Evolutionary conservation across 768 basidiomycete species (phyloP), one percentile per base, ranked within the genome.

Genomic region (Kwoniella heveanensis): DNA sequence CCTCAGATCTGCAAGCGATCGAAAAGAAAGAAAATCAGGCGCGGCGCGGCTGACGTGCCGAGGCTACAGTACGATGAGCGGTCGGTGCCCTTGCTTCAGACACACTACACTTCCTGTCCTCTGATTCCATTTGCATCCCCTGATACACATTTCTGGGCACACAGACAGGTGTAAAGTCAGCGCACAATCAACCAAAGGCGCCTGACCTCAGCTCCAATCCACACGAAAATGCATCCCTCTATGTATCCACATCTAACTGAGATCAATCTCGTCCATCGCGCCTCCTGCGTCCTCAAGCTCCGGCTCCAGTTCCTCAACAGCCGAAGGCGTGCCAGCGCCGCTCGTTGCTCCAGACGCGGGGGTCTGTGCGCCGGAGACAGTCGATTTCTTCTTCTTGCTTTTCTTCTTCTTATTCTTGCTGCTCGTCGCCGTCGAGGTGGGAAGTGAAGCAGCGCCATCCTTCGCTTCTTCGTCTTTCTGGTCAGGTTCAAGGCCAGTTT

Each of bases 211-310:
- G 32, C 32, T 54, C 53, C 53, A 32, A 30, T 22, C 44, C 29
- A 59, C 24, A 9, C 57, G n/a, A n/a, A n/a, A n/a, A 51, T 59
- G 24, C 32, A 32, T 32, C 32, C 32, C 30, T 48, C 26, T 29
- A 57, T 17, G 29, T 29, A 51, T 25, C 26, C 13, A n/a, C n/a
- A 52, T 46, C 60, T 62, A 66, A 59, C 39, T 61, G 27, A 73
- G 62, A 55, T 67, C 66, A 59, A 73, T 73, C 30, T 73, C 69
- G 53, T 70, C 71, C 68, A 69, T 69, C 39, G 55, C 48, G 47
- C 52, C 65, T 0, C 26, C 50, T 24, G 59, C 59, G 21, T 54
- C 64, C 8, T 55, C 48, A 32, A 21, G 54, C 8, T 55, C 60
- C 46, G 17, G 54, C 8, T 55, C 60, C 26, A 47, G 60, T 2